phyloP scores from a whole-genome alignment of 1,284 basidiomycete genomes.

The Naganishia sp. region DNA sequence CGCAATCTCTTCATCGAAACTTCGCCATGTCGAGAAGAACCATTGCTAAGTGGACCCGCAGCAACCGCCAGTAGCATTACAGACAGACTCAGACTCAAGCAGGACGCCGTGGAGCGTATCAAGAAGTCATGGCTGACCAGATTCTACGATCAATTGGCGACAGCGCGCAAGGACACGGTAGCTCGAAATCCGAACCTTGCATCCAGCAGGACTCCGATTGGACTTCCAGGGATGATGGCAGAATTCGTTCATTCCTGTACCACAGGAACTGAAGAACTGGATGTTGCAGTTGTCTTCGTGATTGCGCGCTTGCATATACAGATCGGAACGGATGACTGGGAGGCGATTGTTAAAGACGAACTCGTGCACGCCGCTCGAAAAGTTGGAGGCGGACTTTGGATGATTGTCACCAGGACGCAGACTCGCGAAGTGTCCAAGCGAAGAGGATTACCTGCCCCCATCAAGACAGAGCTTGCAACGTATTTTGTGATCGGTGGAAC shows the following conservation, averaged over 20 bases:
- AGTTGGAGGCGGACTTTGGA: constrained; percentile 11
- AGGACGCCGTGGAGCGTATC: neutral
- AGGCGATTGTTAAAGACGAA: constrained; percentile 5
- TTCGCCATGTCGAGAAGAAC: constrained; percentile 9
- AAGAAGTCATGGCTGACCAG: constrained; percentile 17
- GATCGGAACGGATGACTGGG: constrained; percentile 18
- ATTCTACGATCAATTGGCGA: constrained; percentile 16
- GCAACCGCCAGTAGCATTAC: neutral
- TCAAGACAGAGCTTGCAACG: neutral
- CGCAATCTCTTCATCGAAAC: neutral
- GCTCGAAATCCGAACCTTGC: neutral
- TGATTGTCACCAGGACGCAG: neutral
- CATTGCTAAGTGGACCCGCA: neutral
- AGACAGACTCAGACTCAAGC: neutral
- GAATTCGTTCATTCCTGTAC: constrained; percentile 5
- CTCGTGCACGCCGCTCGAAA: neutral
- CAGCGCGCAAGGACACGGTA: neutral
- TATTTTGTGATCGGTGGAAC: constrained; percentile 7
- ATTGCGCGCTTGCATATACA: constrained; percentile 4
- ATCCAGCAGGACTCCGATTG: constrained; percentile 1
- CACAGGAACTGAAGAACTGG: constrained; percentile 1
- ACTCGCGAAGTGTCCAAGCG: neutral
- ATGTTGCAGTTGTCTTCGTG: constrained; percentile 10
- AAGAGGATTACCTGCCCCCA: neutral
- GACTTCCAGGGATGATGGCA: constrained; percentile 14